Conservation (phyloP, 2,329 filamentous ascomycete genomes). For the Neocucurbitaria cava region DNA sequence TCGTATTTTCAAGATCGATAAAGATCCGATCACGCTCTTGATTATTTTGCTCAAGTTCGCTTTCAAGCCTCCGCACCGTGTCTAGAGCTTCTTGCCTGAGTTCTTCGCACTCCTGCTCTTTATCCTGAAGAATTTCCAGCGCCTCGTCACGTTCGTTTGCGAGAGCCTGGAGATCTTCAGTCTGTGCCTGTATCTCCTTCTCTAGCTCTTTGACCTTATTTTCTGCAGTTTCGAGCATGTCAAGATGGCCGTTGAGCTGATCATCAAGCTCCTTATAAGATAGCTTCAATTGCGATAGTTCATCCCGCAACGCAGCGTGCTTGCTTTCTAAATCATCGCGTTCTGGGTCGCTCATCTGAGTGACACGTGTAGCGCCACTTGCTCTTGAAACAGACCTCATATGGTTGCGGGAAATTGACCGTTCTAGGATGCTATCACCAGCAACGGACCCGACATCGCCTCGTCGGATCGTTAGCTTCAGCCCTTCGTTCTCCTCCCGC, state of each 20-base stretch:
- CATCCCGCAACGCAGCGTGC: conserved; percentile 83
- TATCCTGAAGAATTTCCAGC: conserved; percentile 72
- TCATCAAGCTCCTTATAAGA: conserved; percentile 88
- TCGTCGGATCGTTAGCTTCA: conserved; percentile 86
- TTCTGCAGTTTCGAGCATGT: conserved; percentile 75
- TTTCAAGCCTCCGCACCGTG: conserved; percentile 64
- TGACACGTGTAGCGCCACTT: conserved; percentile 65
- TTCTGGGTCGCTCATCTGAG: conserved; percentile 68
- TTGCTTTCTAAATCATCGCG: conserved; percentile 85
- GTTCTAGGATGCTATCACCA: conserved; percentile 89
- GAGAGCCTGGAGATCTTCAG: conserved; percentile 79
- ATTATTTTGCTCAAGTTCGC: conserved; percentile 74
- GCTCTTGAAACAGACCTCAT: conserved; percentile 76
- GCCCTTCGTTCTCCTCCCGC: conserved; percentile 95
- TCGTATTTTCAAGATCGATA: conserved; percentile 74
- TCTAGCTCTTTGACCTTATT: conserved; percentile 70
- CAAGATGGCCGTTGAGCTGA: conserved; percentile 79
- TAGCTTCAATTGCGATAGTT: conserved; percentile 83
- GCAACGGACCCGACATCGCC: conserved; percentile 67
- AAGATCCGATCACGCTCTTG: conserved; percentile 74
- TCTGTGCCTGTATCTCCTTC: conserved; percentile 78
- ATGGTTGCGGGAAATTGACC: conserved; percentile 87
- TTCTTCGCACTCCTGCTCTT: conserved; percentile 60
- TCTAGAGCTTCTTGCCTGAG: conserved; percentile 65
- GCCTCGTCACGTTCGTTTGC: conserved; percentile 88